Conservation (phyloP, 768 basidiomycete species). For the Gautieria morchelliformis region DNA sequence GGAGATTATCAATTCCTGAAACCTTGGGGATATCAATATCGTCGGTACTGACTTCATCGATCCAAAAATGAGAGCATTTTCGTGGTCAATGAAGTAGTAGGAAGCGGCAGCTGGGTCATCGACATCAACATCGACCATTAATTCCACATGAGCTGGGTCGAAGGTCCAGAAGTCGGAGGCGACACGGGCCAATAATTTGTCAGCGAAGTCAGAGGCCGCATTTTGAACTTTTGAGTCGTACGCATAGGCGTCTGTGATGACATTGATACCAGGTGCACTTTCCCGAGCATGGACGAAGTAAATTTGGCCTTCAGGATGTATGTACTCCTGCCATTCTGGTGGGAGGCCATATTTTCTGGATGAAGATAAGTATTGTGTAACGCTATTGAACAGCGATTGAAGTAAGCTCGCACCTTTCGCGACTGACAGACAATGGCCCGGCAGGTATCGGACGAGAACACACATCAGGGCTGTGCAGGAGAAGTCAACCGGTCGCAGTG, state of each 20-base stretch:
- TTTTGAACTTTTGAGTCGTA: slow-evolving; percentile 26
- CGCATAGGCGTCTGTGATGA: slow-evolving; percentile 52
- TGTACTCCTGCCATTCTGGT: slow-evolving; percentile 34
- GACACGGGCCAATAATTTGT: slow-evolving; percentile 21
- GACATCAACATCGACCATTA: slow-evolving; percentile 36
- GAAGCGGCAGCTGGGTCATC: slow-evolving; percentile 38
- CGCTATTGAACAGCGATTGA: neutral
- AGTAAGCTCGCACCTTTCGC: neutral
- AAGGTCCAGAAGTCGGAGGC: neutral
- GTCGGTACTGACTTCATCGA: slow-evolving; percentile 33
- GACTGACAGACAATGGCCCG: neutral
- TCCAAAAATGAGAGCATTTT: slow-evolving; percentile 40
- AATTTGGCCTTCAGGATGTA: slow-evolving; percentile 52
- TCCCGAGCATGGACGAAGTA: slow-evolving; percentile 38
- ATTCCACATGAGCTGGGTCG: slow-evolving; percentile 19
- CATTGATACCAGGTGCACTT: slow-evolving; percentile 17
- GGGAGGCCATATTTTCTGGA: slow-evolving; percentile 35
- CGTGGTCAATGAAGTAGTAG: slow-evolving; percentile 51
- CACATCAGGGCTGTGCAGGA: neutral
- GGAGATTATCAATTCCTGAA: neutral
- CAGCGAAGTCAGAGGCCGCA: slow-evolving; percentile 30
- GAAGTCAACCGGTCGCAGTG: neutral
- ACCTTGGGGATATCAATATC: neutral
- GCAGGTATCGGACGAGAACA: neutral
- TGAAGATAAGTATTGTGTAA: neutral